Evolutionary conservation across 331 rosid genomes (phyloP).

Genomic region (Cydonia oblonga): DNA sequence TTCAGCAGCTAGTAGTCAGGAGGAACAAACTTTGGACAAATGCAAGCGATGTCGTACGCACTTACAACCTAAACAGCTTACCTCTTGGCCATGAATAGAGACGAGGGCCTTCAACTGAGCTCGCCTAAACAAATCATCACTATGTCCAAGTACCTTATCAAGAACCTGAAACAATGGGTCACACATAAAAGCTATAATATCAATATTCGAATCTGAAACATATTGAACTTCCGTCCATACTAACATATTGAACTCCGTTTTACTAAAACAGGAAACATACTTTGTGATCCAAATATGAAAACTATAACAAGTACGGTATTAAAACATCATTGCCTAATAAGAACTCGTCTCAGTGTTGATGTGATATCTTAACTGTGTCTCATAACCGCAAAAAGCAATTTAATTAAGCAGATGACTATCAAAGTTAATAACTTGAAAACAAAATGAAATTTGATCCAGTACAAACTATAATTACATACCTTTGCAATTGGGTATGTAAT

Average conservation of each 20-base stretch:
- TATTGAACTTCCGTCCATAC: neutral
- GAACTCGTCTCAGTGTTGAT: neutral
- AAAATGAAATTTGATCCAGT: neutral
- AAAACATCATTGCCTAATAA: neutral
- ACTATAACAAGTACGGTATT: neutral
- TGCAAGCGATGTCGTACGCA: neutral
- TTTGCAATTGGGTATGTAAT: conserved; percentile 68
- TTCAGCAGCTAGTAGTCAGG: neutral
- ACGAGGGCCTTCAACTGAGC: conserved; percentile 49
- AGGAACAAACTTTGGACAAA: neutral
- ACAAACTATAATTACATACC: conserved; percentile 23
- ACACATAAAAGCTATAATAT: neutral
- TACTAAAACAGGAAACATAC: neutral
- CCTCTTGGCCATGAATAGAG: conserved; percentile 42
- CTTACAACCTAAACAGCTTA: neutral
- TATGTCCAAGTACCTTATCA: conserved; percentile 36
- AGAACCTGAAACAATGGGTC: conserved; percentile 23
- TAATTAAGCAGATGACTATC: neutral
- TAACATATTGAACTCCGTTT: too few relatives aligned
- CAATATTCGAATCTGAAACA: neutral
- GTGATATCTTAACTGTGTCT: neutral
- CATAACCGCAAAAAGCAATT: neutral
- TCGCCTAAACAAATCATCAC: conserved; percentile 34
- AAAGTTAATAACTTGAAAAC: neutral
- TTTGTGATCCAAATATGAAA: neutral